These are phyloP conservation scores for Pueraria montana DNA, from an alignment of 306 rosid species.

Conservation along the genomic window DNA sequence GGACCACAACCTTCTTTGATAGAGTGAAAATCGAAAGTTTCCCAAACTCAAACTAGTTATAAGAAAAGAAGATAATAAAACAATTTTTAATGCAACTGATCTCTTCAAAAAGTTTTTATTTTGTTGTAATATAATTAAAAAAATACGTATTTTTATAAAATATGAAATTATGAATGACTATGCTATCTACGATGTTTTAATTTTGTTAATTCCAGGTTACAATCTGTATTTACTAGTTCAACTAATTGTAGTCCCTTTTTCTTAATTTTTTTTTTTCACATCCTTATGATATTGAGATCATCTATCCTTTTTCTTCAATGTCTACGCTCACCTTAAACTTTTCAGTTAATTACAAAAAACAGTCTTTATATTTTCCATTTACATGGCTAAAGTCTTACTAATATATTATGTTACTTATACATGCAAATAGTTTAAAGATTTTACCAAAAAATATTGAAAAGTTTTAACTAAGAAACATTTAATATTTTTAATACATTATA, in stretches of 20 bases:
- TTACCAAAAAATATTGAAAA: not conserved
- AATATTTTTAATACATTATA: not conserved
- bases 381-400: not conserved
- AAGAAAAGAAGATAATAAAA: not conserved
- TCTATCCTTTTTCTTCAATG: not conserved
- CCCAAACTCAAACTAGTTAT: not conserved
- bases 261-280: not conserved
- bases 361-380: not conserved
- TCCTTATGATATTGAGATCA: not conserved
- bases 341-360: not conserved
- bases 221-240: not conserved
- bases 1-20: slow-evolving; percentile 23
- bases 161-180: not conserved
- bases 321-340: not conserved
- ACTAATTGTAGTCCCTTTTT: not conserved
- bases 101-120: not conserved
- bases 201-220: not conserved
- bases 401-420: not conserved
- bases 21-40: not conserved
- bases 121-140: not conserved
- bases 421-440: not conserved
- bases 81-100: not conserved
- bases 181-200: not conserved
- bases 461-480: not conserved
- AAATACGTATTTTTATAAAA: not conserved